phyloP scores from a whole-genome alignment of 805 yeast species.

The Scheffersomyces lignosus region DNA sequence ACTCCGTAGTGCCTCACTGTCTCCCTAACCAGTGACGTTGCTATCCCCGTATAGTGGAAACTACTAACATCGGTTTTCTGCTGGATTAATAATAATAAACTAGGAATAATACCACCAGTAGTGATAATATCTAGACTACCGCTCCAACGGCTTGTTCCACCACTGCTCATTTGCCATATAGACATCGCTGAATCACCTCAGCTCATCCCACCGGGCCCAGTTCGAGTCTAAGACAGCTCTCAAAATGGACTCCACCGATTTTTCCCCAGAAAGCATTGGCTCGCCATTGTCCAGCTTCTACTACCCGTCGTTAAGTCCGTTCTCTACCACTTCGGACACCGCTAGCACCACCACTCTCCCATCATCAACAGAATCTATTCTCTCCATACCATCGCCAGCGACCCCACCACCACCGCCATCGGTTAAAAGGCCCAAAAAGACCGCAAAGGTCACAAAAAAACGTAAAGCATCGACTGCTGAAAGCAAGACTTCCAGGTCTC shows the following conservation, averaged over 20 bases:
- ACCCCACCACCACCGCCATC: background rate
- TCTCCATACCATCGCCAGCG: background rate
- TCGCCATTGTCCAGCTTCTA: background rate
- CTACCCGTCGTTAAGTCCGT: background rate
- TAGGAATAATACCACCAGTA: no score
- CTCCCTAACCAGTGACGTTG: no score
- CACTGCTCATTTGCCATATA: no score
- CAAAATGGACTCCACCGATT: background rate
- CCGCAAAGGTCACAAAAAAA: background rate
- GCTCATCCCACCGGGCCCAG: no score
- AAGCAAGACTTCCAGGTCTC: constrained; percentile 13
- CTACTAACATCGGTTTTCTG: no score
- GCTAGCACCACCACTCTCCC: background rate
- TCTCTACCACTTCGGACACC: background rate
- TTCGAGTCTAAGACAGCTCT: no score
- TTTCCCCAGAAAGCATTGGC: background rate
- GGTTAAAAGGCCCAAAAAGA: background rate
- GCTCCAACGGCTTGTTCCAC: no score
- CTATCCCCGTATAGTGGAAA: no score
- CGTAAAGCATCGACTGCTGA: background rate
- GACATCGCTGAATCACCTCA: no score
- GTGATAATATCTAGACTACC: no score
- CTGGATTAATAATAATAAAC: no score
- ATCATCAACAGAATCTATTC: background rate
- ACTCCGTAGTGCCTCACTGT: no score